Evolutionary conservation across 148 eudicot genomes (phyloP), one percentile per base, ranked within the genome.

Genomic region (Nepenthes gracilis): DNA sequence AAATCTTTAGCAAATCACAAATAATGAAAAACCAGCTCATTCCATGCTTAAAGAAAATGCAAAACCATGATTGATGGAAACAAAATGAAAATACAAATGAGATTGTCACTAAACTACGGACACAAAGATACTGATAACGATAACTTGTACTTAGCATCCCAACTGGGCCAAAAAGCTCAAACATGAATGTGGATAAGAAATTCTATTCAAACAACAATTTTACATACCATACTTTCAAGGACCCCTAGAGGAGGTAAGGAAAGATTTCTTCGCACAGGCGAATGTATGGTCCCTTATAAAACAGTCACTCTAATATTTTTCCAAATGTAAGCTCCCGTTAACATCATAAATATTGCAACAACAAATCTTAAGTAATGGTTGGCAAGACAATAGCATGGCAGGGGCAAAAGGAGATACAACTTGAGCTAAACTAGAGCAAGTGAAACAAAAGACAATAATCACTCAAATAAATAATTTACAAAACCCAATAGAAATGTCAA

Each of bases 211-310:
- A 13, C 12, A 33, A 5, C 33, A 62, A 33, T 35, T 62, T n/a
- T 36, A 59, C 74, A 9, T 76, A 80, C 80, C 74, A 80, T 80
- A 32, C 76, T 76, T 36, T 80, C 78, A 48, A 78, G 84, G 51
- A 62, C 64, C 5, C 80, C 74, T 1, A 74, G 74, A 68, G 84
- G 84, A 2, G 81, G 84, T 36, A 80, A 33, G 35, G 84, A 23
- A 37, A 76, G 74, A 56, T 80, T 77, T 70, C 67, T 70, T 3
- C 78, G 84, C 15, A 74, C 76, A 70, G 84, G 76, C 15, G 63
- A 37, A 12, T 51, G 23, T 76, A 54, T 40, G 51, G 14, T 68
- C 80, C 62, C 67, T 80, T 80, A 62, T 80, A 74, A 45, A 76
- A 80, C 49, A 73, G 70, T 78, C 84, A 80, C 57, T 80, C 81